Conservation (phyloP, 805 yeast genomes). For the Candida pseudofarinosa region DNA sequence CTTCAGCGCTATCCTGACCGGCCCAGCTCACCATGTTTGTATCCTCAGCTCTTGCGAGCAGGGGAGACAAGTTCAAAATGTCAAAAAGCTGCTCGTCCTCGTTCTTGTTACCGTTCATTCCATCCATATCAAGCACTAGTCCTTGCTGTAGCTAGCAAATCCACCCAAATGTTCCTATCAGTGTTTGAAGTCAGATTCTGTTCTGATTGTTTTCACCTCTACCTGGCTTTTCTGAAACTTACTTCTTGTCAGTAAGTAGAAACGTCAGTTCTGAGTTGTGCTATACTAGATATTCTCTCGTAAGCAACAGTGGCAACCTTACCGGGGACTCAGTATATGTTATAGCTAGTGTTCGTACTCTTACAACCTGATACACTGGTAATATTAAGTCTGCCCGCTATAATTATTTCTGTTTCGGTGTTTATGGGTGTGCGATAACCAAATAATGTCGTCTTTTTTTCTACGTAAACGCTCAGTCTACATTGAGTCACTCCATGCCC, state of each 20-base stretch:
- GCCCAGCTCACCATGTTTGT: not conserved
- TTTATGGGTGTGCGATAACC: not conserved
- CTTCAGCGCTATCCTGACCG: not conserved
- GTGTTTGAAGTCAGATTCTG: too few species aligned
- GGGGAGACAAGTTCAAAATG: constrained; percentile 29
- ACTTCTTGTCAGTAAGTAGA: not conserved
- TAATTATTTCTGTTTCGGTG: not conserved
- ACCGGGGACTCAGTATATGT: not conserved
- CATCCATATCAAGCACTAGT: constrained; percentile 6
- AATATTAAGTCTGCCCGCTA: not conserved
- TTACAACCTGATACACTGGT: not conserved
- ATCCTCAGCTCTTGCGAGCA: constrained; percentile 2
- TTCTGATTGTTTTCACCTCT: not conserved
- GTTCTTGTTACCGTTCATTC: constrained; percentile 1
- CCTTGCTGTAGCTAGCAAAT: too few species aligned
- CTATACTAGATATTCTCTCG: not conserved
- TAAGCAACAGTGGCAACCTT: not conserved
- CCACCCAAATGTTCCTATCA: too few species aligned
- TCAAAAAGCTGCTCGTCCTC: constrained; percentile 29
- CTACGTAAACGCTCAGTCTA: not conserved
- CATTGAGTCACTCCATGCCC: not conserved
- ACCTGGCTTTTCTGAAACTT: not conserved
- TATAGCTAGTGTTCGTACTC: not conserved
- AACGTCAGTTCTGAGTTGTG: not conserved
- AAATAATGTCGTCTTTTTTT: not conserved